These are phyloP conservation scores for Wickerhamomyces tratensis DNA, from an alignment of 805 yeast species.

Conservation along the genomic window DNA sequence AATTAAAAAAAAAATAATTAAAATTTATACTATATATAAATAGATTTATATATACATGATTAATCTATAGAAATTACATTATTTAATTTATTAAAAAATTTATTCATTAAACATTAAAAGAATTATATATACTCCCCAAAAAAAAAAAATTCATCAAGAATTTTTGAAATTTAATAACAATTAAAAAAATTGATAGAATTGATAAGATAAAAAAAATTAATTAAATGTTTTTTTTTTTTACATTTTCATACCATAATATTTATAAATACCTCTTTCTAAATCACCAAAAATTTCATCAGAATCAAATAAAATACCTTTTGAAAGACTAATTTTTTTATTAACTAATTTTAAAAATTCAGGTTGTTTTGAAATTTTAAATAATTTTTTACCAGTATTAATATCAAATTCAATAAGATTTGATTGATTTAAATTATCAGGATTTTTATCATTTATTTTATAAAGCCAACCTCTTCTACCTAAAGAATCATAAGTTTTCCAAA, in stretches of 20 bases:
- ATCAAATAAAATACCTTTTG: conserved; percentile 24
- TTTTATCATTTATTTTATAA: conserved; percentile 33
- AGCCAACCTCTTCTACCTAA: conserved; percentile 79
- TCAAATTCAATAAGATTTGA: conserved; percentile 44
- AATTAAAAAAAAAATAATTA: no score
- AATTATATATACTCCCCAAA: no score
- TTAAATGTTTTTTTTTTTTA: conserved; percentile 3
- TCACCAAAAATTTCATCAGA: conserved; percentile 31
- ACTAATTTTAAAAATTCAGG: conserved; percentile 30
- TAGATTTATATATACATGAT: no score
- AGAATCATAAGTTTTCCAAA: conserved; percentile 24
- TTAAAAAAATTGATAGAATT: no score
- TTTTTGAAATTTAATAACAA: no score
- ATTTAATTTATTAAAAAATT: no score
- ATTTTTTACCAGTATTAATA: conserved; percentile 52
- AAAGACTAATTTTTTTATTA: conserved; percentile 25
- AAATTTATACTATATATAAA: no score
- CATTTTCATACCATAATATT: conserved; percentile 31
- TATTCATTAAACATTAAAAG: no score
- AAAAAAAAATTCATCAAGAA: no score
- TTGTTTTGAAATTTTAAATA: conserved; percentile 27
- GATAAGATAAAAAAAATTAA: no score
- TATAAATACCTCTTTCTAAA: conserved; percentile 33
- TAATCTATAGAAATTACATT: no score
- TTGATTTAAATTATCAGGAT: conserved; percentile 23